A percentile compares a stretch with the other conserved stretches of the same genome.
Evolutionary conservation across 331 rosid genomes (phyloP).

Genomic region (Cydonia oblonga): DNA sequence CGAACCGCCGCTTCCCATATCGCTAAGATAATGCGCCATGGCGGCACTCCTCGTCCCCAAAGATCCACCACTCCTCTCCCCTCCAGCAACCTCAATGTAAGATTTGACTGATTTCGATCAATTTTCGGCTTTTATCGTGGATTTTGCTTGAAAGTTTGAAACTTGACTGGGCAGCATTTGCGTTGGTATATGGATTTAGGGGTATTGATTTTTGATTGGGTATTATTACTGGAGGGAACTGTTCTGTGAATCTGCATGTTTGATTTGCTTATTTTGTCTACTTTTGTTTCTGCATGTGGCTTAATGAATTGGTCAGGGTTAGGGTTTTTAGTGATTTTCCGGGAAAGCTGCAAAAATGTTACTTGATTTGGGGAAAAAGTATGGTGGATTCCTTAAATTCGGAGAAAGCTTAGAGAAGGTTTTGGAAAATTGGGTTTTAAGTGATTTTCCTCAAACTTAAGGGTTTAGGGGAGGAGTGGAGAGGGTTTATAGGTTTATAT

Average conservation of each 20-base stretch:
- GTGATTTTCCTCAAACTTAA: neutral
- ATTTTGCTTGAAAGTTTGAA: neutral
- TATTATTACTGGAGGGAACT: neutral
- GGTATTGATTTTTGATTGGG: neutral
- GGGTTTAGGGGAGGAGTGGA: neutral
- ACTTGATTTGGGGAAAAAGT: neutral
- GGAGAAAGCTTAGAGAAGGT: neutral
- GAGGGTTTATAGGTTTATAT: neutral
- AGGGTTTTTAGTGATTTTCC: neutral
- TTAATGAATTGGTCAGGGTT: neutral
- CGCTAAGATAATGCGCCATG: slow-evolving; percentile 65
- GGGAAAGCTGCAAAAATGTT: neutral
- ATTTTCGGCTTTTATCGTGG: neutral
- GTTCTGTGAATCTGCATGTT: neutral
- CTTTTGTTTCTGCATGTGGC: neutral
- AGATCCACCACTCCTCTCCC: slow-evolving; percentile 3
- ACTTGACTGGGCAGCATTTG: neutral
- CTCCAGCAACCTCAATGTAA: slow-evolving; percentile 23
- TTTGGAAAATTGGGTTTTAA: neutral
- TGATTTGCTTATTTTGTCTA: neutral
- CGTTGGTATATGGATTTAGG: neutral
- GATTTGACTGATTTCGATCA: neutral
- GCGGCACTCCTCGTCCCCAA: slow-evolving; percentile 13
- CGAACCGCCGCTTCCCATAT: slow-evolving; percentile 78
- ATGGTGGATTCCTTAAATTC: neutral